Conservation (phyloP, 345 rosid genomes). For the Hirschfeldia incana region DNA sequence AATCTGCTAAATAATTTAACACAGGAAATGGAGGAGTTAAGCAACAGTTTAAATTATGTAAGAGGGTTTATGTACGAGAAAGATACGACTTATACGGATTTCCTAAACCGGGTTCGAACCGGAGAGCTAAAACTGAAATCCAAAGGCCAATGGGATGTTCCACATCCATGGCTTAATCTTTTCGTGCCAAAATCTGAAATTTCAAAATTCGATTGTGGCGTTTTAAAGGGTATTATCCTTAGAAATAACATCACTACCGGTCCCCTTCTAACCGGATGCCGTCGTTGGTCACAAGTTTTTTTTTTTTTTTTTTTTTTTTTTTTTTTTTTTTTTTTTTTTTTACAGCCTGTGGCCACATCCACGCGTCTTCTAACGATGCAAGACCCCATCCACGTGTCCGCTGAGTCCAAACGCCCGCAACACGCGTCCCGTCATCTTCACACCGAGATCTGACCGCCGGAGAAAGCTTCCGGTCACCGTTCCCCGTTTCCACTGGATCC, state of each 20-base stretch:
- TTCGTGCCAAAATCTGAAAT: conserved; percentile 83
- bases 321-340: too few relatives aligned
- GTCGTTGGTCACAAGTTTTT: too few relatives aligned
- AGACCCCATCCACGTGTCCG: too few relatives aligned
- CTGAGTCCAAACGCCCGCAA: too few relatives aligned
- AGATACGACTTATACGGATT: conserved; percentile 53
- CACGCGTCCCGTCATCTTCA: too few relatives aligned
- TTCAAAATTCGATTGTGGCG: conserved; percentile 56
- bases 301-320: too few relatives aligned
- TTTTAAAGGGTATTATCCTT: conserved; percentile 68
- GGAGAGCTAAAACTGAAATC: conserved; percentile 64
- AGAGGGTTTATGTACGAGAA: conserved; percentile 46
- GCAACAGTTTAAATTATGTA: conserved; percentile 39
- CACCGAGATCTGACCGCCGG: too few relatives aligned
- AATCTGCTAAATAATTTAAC: not conserved
- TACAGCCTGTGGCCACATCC: too few relatives aligned
- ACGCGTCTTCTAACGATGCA: too few relatives aligned
- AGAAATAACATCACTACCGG: conserved; percentile 63
- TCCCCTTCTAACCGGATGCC: too few relatives aligned
- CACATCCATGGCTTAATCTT: conserved; percentile 96
- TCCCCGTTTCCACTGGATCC: too few relatives aligned
- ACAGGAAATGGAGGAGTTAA: conserved; percentile 48
- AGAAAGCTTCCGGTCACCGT: too few relatives aligned
- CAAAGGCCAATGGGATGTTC: conserved; percentile 81
- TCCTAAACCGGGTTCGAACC: conserved; percentile 67